A percentile compares a stretch with the other conserved stretches of the same genome.
Evolutionary conservation across 495 filamentous ascomycete genomes (phyloP).

Genomic region (Lasiosphaeris hirsuta): DNA sequence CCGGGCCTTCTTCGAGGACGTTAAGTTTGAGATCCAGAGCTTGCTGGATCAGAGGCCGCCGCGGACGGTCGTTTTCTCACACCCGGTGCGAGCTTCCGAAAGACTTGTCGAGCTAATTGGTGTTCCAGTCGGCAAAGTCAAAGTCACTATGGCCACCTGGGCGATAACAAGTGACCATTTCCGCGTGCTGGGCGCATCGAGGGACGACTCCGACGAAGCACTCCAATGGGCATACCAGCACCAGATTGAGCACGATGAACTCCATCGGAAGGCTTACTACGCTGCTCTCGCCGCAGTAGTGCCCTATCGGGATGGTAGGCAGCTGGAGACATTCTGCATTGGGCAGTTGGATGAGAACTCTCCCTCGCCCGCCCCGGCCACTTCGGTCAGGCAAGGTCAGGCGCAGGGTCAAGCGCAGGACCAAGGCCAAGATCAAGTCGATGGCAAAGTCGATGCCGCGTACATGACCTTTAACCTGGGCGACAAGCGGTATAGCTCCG

Average conservation of each 20-base stretch:
- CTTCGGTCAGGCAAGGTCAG: too few relatives aligned
- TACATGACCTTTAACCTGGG: conserved; percentile 23
- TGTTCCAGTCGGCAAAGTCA: too few relatives aligned
- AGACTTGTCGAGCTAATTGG: too few relatives aligned
- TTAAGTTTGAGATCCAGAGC: conserved; percentile 34
- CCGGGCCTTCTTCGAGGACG: conserved; percentile 35
- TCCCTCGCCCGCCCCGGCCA: too few relatives aligned
- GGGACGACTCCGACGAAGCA: conserved; percentile 18
- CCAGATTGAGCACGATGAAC: conserved; percentile 21
- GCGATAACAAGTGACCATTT: conserved; percentile 13
- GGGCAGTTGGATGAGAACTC: conserved; percentile 5
- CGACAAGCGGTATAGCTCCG: conserved; percentile 2
- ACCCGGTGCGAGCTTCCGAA: conserved; percentile 9
- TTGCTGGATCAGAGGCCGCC: conserved; percentile 19
- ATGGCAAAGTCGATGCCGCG: conserved; percentile 7
- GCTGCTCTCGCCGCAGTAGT: conserved; percentile 22
- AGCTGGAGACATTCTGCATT: too few relatives aligned
- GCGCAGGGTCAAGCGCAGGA: background rate
- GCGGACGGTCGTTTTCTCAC: conserved; percentile 17
- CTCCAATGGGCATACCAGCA: conserved; percentile 28
- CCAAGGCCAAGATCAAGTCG: background rate
- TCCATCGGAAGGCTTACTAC: conserved; percentile 13
- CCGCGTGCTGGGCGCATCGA: conserved; percentile 18
- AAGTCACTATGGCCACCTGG: background rate
- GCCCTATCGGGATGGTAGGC: conserved; percentile 11